These are phyloP conservation scores for Trametes versicolor DNA, from an alignment of 1,284 basidiomycete genomes.

Conservation along the genomic window DNA sequence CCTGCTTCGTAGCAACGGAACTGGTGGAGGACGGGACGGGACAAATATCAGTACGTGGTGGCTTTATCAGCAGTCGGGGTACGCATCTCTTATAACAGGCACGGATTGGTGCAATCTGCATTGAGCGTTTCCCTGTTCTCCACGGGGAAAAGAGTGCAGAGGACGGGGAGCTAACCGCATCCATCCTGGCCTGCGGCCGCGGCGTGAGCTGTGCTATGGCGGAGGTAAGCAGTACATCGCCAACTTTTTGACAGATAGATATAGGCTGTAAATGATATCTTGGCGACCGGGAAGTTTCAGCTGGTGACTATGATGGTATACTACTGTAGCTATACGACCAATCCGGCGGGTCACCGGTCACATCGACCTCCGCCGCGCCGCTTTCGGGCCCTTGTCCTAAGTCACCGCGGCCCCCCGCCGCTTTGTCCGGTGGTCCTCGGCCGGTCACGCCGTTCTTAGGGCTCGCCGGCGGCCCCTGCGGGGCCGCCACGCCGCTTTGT, in stretches of 20 bases:
- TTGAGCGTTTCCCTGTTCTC: not conserved
- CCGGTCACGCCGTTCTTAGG: no score
- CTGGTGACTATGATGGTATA: no score
- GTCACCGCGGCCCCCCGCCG: no score
- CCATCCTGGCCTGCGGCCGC: not conserved
- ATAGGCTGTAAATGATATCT: no score
- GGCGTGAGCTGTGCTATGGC: not conserved
- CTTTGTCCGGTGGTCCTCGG: no score
- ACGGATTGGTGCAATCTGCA: not conserved
- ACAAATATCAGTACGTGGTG: not conserved
- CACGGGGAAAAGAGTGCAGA: constrained; percentile 1
- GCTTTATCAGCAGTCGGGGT: not conserved
- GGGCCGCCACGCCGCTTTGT: no score
- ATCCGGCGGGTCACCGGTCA: not conserved
- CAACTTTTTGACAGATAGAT: no score
- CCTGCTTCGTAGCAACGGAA: constrained; percentile 8
- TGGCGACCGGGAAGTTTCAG: no score
- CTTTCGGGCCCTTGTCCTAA: no score
- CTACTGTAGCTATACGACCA: not conserved
- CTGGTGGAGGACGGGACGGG: not conserved
- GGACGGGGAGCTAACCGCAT: constrained; percentile 2
- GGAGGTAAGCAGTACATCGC: no score
- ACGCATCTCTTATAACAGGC: not conserved
- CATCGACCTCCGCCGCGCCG: no score
- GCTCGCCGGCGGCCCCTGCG: not conserved